phyloP scores from a whole-genome alignment of 1,284 basidiomycete species.

The Meira miltonrushii region DNA sequence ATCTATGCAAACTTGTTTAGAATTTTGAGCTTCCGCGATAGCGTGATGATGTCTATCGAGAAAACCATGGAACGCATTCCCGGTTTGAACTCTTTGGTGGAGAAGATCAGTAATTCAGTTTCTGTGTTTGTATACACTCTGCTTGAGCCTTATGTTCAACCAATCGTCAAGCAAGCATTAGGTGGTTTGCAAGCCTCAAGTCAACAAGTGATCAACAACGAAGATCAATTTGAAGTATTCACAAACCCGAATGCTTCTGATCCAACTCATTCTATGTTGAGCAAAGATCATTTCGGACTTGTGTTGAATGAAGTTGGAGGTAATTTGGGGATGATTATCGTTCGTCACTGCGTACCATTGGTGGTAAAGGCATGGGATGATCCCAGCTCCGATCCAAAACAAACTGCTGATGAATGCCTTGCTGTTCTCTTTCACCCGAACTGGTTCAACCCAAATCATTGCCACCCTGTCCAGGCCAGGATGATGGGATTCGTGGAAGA shows the following conservation, averaged over 20 bases:
- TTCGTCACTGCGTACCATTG: conserved; percentile 61
- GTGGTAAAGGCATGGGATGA: conserved; percentile 74
- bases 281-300: conserved; percentile 51
- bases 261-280: conserved; percentile 47
- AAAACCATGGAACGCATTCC: conserved; percentile 69
- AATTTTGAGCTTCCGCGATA: conserved; percentile 78
- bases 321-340: conserved; percentile 54
- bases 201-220: conserved; percentile 49
- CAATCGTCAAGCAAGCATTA: conserved; percentile 45
- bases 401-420: conserved; percentile 38
- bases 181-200: conserved; percentile 46
- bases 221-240: conserved; percentile 54
- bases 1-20: conserved; percentile 59
- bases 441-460: conserved; percentile 29
- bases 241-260: conserved; percentile 49
- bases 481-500: conserved; percentile 43
- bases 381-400: conserved; percentile 20
- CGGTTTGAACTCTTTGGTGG: conserved; percentile 63
- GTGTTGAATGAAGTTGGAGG: conserved; percentile 53
- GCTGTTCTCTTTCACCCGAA: conserved; percentile 45
- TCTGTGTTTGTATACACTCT: conserved; percentile 43
- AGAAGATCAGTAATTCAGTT: conserved; percentile 70
- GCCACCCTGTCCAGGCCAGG: conserved; percentile 33
- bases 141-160: conserved; percentile 53
- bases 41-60: conserved; percentile 73